Percentiles rank a stretch among this genome's conserved stretches.
These are phyloP conservation scores for Immersiella caudata DNA, from an alignment of 495 filamentous ascomycete genomes.

Conservation along the genomic window DNA sequence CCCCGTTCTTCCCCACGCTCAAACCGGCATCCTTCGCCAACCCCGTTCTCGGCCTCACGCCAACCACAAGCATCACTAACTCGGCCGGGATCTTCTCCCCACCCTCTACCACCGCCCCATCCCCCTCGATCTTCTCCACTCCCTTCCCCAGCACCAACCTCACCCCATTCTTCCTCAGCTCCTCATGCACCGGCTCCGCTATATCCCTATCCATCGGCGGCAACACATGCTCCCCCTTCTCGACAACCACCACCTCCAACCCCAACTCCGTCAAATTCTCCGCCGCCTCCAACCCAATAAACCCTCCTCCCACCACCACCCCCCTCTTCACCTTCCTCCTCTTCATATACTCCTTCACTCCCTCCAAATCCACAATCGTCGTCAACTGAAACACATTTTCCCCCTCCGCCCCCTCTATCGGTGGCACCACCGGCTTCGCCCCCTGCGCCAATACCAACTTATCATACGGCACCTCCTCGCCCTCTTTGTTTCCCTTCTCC, in stretches of 20 bases:
- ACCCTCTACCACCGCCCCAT: not conserved
- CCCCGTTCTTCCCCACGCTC: constrained; percentile 27
- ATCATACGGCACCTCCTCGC: constrained; percentile 28
- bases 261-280: constrained; percentile 31
- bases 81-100: constrained; percentile 21
- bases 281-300: constrained; percentile 41
- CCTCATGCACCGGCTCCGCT: constrained; percentile 30
- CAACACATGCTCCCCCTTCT: constrained; percentile 34
- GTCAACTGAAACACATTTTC: constrained; percentile 35
- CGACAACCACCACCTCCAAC: constrained; percentile 31
- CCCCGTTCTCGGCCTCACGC: constrained; percentile 29
- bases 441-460: constrained; percentile 35
- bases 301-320: constrained; percentile 37
- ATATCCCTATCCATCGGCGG: constrained; percentile 36
- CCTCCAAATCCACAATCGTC: constrained; percentile 34
- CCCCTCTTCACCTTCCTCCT: constrained; percentile 18
- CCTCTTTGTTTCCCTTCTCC: no score
- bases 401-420: constrained; percentile 24
- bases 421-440: constrained; percentile 28
- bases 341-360: constrained; percentile 25
- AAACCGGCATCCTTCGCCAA: constrained; percentile 33
- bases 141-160: constrained; percentile 25
- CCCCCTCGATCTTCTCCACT: constrained; percentile 14
- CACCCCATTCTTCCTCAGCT: constrained; percentile 30
- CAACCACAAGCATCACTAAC: constrained; percentile 30